phyloP scores from a whole-genome alignment of 2,329 filamentous ascomycete genomes.

The Fusarium illudens region DNA sequence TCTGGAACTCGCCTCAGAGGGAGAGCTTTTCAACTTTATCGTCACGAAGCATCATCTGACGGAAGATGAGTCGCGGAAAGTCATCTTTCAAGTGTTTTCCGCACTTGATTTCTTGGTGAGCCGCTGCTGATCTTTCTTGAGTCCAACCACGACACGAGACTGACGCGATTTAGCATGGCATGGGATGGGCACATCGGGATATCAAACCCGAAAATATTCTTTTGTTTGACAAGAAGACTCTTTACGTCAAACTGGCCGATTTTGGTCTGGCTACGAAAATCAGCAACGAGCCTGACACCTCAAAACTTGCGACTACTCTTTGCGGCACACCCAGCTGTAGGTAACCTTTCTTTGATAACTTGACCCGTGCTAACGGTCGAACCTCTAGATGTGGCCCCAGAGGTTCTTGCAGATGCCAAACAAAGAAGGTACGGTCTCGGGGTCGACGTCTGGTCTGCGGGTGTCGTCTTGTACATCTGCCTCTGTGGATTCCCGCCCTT shows the following conservation, averaged over 20 bases:
- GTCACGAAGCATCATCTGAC: conserved; percentile 82
- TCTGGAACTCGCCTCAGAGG: conserved; percentile 83
- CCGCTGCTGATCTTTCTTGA: not conserved
- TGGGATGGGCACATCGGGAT: conserved; percentile 89
- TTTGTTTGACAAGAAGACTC: conserved; percentile 45
- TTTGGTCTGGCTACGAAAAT: conserved; percentile 90
- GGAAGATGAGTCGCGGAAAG: conserved; percentile 78
- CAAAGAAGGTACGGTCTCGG: conserved; percentile 78
- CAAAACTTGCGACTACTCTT: conserved; percentile 86
- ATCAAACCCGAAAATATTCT: conserved; percentile 81
- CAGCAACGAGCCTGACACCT: conserved; percentile 69
- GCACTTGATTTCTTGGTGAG: conserved; percentile 87
- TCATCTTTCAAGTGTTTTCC: conserved; percentile 86
- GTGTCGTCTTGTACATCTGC: conserved; percentile 87
- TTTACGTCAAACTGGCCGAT: conserved; percentile 81
- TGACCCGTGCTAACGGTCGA: not conserved
- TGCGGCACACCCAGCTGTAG: conserved; percentile 67
- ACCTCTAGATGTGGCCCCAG: conserved; percentile 72
- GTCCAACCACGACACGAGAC: too few relatives aligned
- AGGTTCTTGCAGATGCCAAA: conserved; percentile 75
- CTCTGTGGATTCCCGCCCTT: conserved; percentile 85
- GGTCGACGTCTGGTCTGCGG: conserved; percentile 86
- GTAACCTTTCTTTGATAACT: not conserved
- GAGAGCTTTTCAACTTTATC: conserved; percentile 91
- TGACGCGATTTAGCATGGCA: conserved; percentile 72